Base-by-base conservation (phyloP, 768 basidiomycete species). In the Boletales sp. region DNA sequence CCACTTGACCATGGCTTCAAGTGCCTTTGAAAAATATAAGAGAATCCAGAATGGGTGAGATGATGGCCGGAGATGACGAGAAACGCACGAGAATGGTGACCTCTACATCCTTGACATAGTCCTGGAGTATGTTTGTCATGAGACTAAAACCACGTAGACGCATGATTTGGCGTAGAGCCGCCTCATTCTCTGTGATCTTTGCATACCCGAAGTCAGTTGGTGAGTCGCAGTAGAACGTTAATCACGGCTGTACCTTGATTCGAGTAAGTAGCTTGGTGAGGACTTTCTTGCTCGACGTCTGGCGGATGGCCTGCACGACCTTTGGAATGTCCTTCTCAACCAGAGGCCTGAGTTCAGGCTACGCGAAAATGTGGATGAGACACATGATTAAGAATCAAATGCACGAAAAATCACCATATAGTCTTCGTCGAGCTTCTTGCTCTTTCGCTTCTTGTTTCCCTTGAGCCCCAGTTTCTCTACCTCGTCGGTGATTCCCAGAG, bases 401-500 rank as follows among this genome's bases (percentile, higher is more conserved):
- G 28, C 30, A 25, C 6, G 10, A 3, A 1, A 31, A 60, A 75
- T 58, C 61, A 94, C 94, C 73, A 83, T 79, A 65, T 88, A 96
- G 70, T 97, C 94, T 67, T 96, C 92, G 61, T 94, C 95, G 25
- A 96, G 80, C 67, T 95, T 92, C 77, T 86, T 90, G 43, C 90
- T 78, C 66, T 85, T 95, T 79, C 83, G 94, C 78, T 84, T 94
- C 66, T 85, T 94, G 48, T 58, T 80, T 3, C 94, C 94, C 70
- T 95, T 95, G 51, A 94, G 78, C 19, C 83, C 89, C 35, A 85
- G 74, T 40, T 79, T 67, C 61, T 94, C 92, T 14, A 88, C 86
- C 59, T 95, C 94, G 39, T 96, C 95, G 8, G 86, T 79, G 53
- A 98, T 96, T 64, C 95, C 95, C 47, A 98, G 82, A 21, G 95